These are phyloP conservation scores for Boletus bicolor DNA, from an alignment of 768 basidiomycete species.

Conservation along the genomic window DNA sequence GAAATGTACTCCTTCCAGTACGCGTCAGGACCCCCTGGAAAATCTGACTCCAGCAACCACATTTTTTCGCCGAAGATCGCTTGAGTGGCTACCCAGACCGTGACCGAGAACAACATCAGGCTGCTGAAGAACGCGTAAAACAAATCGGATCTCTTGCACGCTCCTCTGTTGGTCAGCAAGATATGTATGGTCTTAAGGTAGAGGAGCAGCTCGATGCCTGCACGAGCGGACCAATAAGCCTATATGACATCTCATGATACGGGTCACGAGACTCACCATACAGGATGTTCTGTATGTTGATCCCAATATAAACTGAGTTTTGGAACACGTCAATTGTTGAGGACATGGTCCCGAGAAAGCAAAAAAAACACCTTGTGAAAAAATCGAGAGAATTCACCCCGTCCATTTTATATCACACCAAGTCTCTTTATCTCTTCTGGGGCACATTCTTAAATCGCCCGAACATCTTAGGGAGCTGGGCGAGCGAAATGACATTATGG, in stretches of 20 bases:
- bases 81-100: conserved; percentile 26
- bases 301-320: conserved; percentile 13
- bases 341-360: neutral
- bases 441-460: neutral
- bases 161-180: conserved; percentile 2
- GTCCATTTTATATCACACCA: conserved; percentile 5
- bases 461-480: no score
- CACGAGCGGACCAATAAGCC: neutral
- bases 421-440: no score
- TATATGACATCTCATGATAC: neutral
- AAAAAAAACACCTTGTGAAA: neutral
- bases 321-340: conserved; percentile 2
- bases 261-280: conserved; percentile 18
- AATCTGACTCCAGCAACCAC: conserved; percentile 35
- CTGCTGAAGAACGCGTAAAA: conserved; percentile 28
- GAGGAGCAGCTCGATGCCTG: conserved; percentile 24
- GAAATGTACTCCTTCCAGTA: conserved; percentile 29
- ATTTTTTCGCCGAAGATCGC: conserved; percentile 29
- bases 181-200: conserved; percentile 23
- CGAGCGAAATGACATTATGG: neutral
- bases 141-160: conserved; percentile 5
- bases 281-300: conserved; percentile 17
- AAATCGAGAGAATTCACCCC: neutral
- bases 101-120: conserved; percentile 26
- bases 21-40: conserved; percentile 34